Evolutionary conservation across 768 basidiomycete species (phyloP).

Genomic region (Kockovaella imperatae): DNA sequence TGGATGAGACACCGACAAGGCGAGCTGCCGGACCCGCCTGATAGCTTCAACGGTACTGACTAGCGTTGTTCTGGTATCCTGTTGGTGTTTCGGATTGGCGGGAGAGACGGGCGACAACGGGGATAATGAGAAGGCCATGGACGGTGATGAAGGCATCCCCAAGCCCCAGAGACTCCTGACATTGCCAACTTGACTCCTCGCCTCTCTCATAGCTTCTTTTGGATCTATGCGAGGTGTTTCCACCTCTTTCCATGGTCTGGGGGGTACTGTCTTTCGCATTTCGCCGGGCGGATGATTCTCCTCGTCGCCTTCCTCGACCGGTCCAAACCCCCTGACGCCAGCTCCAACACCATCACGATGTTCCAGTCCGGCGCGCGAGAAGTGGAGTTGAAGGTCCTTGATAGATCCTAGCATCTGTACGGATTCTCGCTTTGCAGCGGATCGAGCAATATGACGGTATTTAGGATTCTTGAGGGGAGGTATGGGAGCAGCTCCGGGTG

Average conservation of each 20-base stretch:
- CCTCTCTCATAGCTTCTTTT: conserved; percentile 19
- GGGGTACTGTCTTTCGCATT: conserved; percentile 10
- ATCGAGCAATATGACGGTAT: conserved; percentile 35
- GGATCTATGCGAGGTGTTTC: conserved; percentile 26
- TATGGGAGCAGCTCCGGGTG: conserved; percentile 1
- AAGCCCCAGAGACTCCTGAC: conserved; percentile 22
- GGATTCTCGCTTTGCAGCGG: conserved; percentile 81
- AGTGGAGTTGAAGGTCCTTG: conserved; percentile 90
- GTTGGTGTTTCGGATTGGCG: background rate
- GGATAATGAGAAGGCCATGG: background rate
- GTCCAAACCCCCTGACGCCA: conserved; percentile 50
- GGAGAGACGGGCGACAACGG: conserved; percentile 6
- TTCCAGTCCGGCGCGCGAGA: conserved; percentile 45
- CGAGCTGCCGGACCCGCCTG: conserved; percentile 23
- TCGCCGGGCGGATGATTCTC: conserved; percentile 45
- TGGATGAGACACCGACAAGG: conserved; percentile 22
- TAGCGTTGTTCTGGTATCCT: conserved; percentile 15
- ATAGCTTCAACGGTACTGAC: conserved; percentile 25
- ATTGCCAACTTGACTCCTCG: conserved; percentile 7
- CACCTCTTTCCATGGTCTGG: conserved; percentile 34
- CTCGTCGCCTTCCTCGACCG: conserved; percentile 52
- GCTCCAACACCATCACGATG: conserved; percentile 26
- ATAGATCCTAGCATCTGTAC: conserved; percentile 94
- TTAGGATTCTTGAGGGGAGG: conserved; percentile 27
- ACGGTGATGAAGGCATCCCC: conserved; percentile 1